Evolutionary conservation across 495 filamentous ascomycete species (phyloP).

Genomic region (Evernia prunastri): DNA sequence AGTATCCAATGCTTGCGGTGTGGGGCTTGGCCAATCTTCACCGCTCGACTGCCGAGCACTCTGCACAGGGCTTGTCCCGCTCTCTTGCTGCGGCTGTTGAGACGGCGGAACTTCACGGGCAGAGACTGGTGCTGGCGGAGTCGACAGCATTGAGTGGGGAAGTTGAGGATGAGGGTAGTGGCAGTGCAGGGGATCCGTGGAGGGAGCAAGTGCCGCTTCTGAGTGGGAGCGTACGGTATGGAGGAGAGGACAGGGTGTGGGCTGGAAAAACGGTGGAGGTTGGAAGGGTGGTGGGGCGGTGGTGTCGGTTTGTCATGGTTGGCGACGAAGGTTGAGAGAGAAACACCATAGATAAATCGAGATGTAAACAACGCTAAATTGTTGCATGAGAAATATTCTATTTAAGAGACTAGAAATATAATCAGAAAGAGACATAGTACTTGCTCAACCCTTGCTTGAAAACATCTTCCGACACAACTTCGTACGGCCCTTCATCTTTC

Average conservation of each 20-base stretch:
- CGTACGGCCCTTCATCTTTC: slow-evolving; percentile 41
- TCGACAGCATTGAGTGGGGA: slow-evolving; percentile 17
- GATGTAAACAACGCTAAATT: background rate
- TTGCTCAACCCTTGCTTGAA: slow-evolving; percentile 37
- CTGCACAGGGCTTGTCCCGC: slow-evolving; percentile 70
- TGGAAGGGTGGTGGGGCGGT: slow-evolving; percentile 57
- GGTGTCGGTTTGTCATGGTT: slow-evolving; percentile 56
- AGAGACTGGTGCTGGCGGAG: slow-evolving; percentile 41
- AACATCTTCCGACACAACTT: slow-evolving; percentile 35
- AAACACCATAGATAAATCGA: background rate
- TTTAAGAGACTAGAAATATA: background rate
- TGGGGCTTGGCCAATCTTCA: slow-evolving; percentile 64
- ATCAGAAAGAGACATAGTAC: slow-evolving; percentile 16
- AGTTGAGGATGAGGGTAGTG: slow-evolving; percentile 30
- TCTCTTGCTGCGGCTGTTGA: slow-evolving; percentile 65
- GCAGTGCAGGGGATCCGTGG: slow-evolving; percentile 38
- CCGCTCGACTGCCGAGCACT: slow-evolving; percentile 69
- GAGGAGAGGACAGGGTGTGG: slow-evolving; percentile 52
- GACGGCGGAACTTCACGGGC: slow-evolving; percentile 38
- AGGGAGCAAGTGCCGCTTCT: slow-evolving; percentile 55
- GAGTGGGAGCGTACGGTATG: slow-evolving; percentile 50
- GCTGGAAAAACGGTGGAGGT: slow-evolving; percentile 62
- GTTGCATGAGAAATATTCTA: background rate
- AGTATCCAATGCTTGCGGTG: slow-evolving; percentile 48
- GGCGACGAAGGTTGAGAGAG: background rate